Base-by-base conservation (phyloP, 2,329 filamentous ascomycete genomes). In the Botrytis fabae region DNA sequence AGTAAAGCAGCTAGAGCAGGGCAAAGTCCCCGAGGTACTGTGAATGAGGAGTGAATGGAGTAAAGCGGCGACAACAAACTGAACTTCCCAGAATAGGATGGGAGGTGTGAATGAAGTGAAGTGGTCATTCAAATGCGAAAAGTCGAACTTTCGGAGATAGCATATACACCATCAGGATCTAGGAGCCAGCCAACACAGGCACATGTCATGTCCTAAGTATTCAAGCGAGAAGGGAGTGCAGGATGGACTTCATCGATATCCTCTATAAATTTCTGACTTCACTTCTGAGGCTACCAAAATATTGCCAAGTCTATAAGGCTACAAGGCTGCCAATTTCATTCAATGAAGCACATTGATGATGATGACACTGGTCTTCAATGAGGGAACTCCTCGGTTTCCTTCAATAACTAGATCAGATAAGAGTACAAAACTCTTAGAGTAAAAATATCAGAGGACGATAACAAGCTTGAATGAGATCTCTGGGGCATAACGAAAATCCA, bases 311-410 rank as follows among this genome's bases (percentile, higher is more conserved):
- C 69, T 18, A 22, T 66, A 35, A 71, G 66, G 68, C 51, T 68
- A 68, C n/a, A 68, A 70, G 68, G 68, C 68, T 70, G 54, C 57
- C n/a, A 60, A 38, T 40, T 61, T 60, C 40, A 46, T 28, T 57
- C 51, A 57, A 57, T 32, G 51, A 57, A 57, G 51, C 16, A 57
- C 51, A 32, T 32, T 57, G n/a, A 57, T 44, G 54, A 46, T 70
- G 57, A 70, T 60, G 51, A 70, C 68, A 65, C 70, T 71, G 59
- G 46, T 71, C 69, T 42, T 54, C 46, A 35, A 65, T 57, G 60
- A 71, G 46, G 42, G 57, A 57, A 61, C 54, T 35, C 51, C 51
- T 42, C 48, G 65, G 28, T 68, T 68, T 61, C 60, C 68, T 70
- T 28, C 51, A 62, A 35, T 54, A 61, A 70, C 25, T 57, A 62